Conservation (phyloP, 345 rosid genomes). For the Jatropha curcas region DNA sequence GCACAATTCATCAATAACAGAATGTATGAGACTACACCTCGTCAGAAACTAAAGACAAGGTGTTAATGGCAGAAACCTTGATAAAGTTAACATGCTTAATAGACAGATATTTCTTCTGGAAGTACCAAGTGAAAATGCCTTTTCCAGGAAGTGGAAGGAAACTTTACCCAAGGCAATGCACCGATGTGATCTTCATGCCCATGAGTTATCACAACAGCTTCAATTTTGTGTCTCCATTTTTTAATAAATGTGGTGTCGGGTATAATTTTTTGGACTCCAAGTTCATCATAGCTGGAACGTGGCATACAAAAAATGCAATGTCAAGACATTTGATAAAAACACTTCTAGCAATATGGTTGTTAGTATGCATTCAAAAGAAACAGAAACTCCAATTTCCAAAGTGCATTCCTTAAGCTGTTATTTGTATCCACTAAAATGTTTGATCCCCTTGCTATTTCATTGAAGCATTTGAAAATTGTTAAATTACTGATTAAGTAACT, state of each 20-base stretch:
- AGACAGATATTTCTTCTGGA: slow-evolving; percentile 10
- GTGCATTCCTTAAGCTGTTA: not conserved
- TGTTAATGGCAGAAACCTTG: not conserved
- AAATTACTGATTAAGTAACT: slow-evolving; percentile 5
- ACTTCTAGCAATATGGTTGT: slow-evolving; percentile 6
- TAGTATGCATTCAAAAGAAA: slow-evolving; percentile 3
- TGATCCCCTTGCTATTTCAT: not conserved
- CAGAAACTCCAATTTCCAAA: not conserved
- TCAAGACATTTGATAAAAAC: slow-evolving; percentile 11
- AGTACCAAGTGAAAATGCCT: not conserved
- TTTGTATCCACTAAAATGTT: not conserved
- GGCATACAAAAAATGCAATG: slow-evolving; percentile 12
- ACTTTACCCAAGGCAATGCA: slow-evolving; percentile 99
- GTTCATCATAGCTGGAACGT: slow-evolving; percentile 77
- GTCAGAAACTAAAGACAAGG: not conserved
- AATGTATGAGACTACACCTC: not conserved
- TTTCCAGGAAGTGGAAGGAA: slow-evolving; percentile 44
- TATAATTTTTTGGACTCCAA: slow-evolving; percentile 89
- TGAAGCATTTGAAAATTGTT: slow-evolving; percentile 6
- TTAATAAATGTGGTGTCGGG: slow-evolving; percentile 96
- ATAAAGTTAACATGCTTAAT: slow-evolving; percentile 8
- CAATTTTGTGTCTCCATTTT: slow-evolving; percentile 95
- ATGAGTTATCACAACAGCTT: slow-evolving; percentile 94
- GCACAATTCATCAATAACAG: slow-evolving; percentile 1
- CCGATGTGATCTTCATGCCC: slow-evolving; percentile 99